phyloP scores from a whole-genome alignment of 768 basidiomycete genomes.

The Fomitopsis serialis region DNA sequence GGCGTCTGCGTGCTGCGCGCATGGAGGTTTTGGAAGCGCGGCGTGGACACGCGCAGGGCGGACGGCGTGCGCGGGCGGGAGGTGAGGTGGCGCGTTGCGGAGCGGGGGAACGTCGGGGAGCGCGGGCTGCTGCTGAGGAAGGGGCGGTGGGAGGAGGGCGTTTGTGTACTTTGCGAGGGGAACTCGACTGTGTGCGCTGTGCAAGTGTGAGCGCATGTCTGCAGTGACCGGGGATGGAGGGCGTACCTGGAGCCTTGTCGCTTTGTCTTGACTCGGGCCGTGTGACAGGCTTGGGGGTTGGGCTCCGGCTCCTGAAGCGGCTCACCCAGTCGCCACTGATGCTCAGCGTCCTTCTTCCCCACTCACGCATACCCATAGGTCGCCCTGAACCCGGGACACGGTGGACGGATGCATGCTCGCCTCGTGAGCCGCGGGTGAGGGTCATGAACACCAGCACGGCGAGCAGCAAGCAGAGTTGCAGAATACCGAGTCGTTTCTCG shows the following conservation, averaged over 20 bases:
- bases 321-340: constrained; percentile 50
- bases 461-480: constrained; percentile 79
- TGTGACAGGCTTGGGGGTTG: constrained; percentile 11
- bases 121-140: background rate
- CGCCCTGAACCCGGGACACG: constrained; percentile 2
- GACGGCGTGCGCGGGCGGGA: constrained; percentile 19
- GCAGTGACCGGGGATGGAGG: background rate
- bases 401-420: constrained; percentile 15
- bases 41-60: constrained; percentile 9
- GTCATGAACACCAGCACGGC: constrained; percentile 84
- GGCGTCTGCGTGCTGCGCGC: constrained; percentile 18
- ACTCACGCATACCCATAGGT: constrained; percentile 38
- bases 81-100: constrained; percentile 1
- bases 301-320: constrained; percentile 30
- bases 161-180: constrained; percentile 10
- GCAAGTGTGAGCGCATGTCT: background rate
- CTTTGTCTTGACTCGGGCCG: background rate
- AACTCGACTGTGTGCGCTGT: constrained; percentile 9
- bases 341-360: constrained; percentile 51
- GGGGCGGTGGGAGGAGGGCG: background rate
- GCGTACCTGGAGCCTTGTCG: background rate
- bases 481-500: constrained; percentile 86
- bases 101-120: background rate
- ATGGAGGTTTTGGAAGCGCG: constrained; percentile 12
- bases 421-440: constrained; percentile 70